Evolutionary conservation across 345 rosid genomes (phyloP).

Genomic region (Brassica rapa): DNA sequence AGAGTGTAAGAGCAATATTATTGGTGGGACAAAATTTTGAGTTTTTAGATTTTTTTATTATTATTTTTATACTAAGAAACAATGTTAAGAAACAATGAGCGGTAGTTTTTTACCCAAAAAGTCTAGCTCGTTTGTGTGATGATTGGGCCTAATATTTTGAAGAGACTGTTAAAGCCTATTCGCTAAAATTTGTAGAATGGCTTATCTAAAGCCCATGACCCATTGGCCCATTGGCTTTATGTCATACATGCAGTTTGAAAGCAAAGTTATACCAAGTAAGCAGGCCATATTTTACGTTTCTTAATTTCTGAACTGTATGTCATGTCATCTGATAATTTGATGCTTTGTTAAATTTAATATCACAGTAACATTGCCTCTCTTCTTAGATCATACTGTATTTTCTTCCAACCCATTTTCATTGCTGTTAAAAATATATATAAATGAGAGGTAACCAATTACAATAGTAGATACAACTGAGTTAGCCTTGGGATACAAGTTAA

Average conservation of each 20-base stretch:
- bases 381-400: too few relatives aligned
- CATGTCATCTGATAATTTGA: not conserved
- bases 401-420: too few relatives aligned
- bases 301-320: not conserved
- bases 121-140: not conserved
- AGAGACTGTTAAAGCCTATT: not conserved
- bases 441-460: not conserved
- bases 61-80: too few relatives aligned
- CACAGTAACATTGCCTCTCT: not conserved
- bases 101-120: not conserved
- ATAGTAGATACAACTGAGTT: not conserved
- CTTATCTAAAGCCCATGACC: not conserved
- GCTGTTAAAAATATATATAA: too few relatives aligned
- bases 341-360: not conserved
- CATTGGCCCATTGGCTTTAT: slow-evolving; percentile 17
- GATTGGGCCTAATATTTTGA: not conserved
- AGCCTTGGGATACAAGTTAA: not conserved
- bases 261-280: not conserved
- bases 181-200: not conserved
- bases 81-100: too few relatives aligned
- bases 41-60: too few relatives aligned
- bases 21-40: too few relatives aligned
- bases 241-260: slow-evolving; percentile 3
- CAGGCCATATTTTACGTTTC: not conserved
- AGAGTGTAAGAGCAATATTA: not conserved